phyloP scores from a whole-genome alignment of 192 early-diverging fungal species.

The Linderina pennispora region DNA sequence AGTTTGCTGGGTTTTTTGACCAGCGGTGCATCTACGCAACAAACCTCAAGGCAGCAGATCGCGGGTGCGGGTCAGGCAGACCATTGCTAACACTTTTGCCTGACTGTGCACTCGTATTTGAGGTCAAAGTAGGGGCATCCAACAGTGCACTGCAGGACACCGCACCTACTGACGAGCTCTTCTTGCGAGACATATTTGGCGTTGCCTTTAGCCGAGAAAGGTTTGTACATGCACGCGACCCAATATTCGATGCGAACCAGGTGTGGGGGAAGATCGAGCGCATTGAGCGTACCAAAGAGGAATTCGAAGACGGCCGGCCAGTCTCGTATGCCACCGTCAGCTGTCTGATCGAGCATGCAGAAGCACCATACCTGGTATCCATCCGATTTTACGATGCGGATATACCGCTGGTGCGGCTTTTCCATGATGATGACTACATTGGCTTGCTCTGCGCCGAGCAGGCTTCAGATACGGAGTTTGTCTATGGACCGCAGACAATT shows the following conservation, averaged over 20 bases:
- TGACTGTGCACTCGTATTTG: conserved; percentile 27
- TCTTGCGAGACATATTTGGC: conserved; percentile 26
- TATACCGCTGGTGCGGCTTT: conserved; percentile 11
- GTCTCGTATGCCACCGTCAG: conserved; percentile 1
- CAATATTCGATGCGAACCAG: conserved; percentile 33
- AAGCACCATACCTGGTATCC: conserved; percentile 4
- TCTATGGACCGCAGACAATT: conserved; percentile 37
- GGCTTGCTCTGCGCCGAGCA: conserved; percentile 33
- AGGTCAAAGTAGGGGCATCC: conserved; percentile 26
- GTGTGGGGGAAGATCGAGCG: conserved; percentile 29
- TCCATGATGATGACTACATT: conserved; percentile 23
- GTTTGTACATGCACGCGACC: conserved; percentile 6
- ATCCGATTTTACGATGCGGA: conserved; percentile 26
- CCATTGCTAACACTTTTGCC: conserved; percentile 24
- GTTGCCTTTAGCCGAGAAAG: conserved; percentile 7
- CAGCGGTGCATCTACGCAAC: conserved; percentile 17
- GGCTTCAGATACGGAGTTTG: conserved; percentile 3
- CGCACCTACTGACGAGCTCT: conserved; percentile 16
- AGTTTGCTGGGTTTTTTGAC: conserved; percentile 35
- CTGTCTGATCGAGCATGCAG: conserved; percentile 20
- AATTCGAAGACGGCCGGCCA: not conserved
- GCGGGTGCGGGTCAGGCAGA: conserved; percentile 9
- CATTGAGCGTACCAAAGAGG: not conserved
- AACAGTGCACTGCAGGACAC: conserved; percentile 3
- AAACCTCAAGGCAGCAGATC: conserved; percentile 12